phyloP scores from a whole-genome alignment of 192 early-diverging fungal species.

The Gryganskiella cystojenkinii region DNA sequence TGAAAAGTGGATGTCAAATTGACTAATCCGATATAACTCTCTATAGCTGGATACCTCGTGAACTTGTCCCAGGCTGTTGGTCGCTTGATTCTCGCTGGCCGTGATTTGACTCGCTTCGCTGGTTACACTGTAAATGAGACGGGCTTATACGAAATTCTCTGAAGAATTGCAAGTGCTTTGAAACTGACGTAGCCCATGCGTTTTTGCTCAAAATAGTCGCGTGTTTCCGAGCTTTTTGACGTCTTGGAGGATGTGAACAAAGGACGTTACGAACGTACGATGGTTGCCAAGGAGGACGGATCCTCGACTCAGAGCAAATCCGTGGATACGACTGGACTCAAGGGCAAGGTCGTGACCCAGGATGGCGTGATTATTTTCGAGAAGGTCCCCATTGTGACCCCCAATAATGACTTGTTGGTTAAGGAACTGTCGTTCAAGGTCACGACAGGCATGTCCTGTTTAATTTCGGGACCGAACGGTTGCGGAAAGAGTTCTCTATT shows the following conservation, averaged over 20 bases:
- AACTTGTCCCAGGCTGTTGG: constrained; percentile 73
- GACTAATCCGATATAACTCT: neutral
- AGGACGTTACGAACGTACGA: constrained; percentile 64
- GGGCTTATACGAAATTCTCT: neutral
- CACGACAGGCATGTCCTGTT: constrained; percentile 75
- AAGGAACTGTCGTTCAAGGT: constrained; percentile 79
- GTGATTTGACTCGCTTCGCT: constrained; percentile 71
- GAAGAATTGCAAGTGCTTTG: too few relatives aligned
- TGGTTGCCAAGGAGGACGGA: constrained; percentile 53
- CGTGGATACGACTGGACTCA: constrained; percentile 59
- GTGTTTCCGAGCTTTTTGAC: constrained; percentile 69
- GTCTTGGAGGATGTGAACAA: constrained; percentile 65
- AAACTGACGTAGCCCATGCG: neutral
- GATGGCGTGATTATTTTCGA: constrained; percentile 74
- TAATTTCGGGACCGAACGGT: constrained; percentile 77
- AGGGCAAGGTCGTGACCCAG: constrained; percentile 60
- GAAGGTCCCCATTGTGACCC: constrained; percentile 82
- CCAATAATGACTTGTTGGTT: constrained; percentile 74
- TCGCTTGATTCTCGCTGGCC: constrained; percentile 70
- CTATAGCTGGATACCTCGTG: constrained; percentile 67
- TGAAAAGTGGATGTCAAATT: neutral
- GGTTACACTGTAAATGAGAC: constrained; percentile 60
- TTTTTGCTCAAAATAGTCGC: constrained; percentile 34
- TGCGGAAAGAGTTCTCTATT: constrained; percentile 71
- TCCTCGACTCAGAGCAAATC: constrained; percentile 22